Evolutionary conservation across 331 rosid species (phyloP).

Genomic region (Stylosanthes scabra): DNA sequence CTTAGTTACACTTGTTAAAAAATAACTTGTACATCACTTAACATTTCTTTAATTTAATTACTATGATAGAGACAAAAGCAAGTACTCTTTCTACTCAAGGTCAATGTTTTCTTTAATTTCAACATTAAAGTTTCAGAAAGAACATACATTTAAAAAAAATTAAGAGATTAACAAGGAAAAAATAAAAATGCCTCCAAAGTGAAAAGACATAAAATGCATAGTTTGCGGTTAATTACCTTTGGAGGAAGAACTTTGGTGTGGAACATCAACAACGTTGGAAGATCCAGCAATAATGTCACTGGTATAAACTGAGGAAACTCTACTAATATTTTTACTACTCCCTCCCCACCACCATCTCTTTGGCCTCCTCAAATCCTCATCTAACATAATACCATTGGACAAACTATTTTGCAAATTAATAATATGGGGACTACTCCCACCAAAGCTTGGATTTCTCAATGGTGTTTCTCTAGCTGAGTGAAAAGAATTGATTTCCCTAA

Average conservation of each 20-base stretch:
- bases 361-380: slow-evolving; percentile 35
- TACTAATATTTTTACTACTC: slow-evolving; percentile 35
- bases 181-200: too few relatives aligned
- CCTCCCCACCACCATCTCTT: slow-evolving; percentile 38
- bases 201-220: too few relatives aligned
- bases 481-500: slow-evolving; percentile 83
- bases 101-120: too few relatives aligned
- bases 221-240: slow-evolving; percentile 42
- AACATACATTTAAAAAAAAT: too few relatives aligned
- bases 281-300: slow-evolving; percentile 46
- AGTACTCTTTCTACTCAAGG: too few relatives aligned
- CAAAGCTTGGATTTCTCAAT: slow-evolving; percentile 86
- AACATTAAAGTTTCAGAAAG: too few relatives aligned
- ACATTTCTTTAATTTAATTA: too few relatives aligned
- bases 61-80: too few relatives aligned
- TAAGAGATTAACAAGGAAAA: too few relatives aligned
- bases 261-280: slow-evolving; percentile 54
- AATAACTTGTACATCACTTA: too few relatives aligned
- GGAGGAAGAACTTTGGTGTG: slow-evolving; percentile 45
- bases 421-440: slow-evolving; percentile 57
- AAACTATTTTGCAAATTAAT: background rate
- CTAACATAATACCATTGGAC: background rate
- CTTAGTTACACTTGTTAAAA: too few relatives aligned
- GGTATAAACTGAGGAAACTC: slow-evolving; percentile 42
- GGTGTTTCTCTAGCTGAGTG: slow-evolving; percentile 91